A percentile compares a stretch with the other conserved stretches of the same genome.
These are phyloP conservation scores for Pythium pectinolyticum DNA, from an alignment of 352 stramenopile species.

Conservation along the genomic window DNA sequence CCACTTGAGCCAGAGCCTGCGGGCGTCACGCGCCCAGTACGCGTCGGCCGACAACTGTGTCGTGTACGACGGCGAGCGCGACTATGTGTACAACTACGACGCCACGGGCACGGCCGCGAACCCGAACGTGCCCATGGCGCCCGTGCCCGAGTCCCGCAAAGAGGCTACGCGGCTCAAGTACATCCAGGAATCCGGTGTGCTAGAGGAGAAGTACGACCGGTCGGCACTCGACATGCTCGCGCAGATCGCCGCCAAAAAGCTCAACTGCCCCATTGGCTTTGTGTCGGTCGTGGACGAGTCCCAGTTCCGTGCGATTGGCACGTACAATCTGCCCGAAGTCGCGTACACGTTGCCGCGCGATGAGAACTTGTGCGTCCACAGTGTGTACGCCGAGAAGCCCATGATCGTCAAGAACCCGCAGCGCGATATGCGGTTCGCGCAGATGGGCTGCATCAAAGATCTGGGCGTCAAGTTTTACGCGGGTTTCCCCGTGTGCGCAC, in stretches of 20 bases:
- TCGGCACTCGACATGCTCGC: constrained; percentile 50
- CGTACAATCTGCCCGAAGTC: constrained; percentile 40
- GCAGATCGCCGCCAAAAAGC: constrained; percentile 42
- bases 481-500: constrained; percentile 48
- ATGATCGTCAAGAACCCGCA: constrained; percentile 61
- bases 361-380: constrained; percentile 56
- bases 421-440: constrained; percentile 54
- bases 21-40: constrained; percentile 25
- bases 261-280: constrained; percentile 55
- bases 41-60: constrained; percentile 22
- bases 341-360: constrained; percentile 35
- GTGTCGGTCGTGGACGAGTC: constrained; percentile 52
- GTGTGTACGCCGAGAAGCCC: constrained; percentile 57
- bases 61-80: constrained; percentile 36
- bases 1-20: constrained; percentile 34
- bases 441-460: constrained; percentile 43
- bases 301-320: constrained; percentile 42
- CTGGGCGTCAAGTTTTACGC: constrained; percentile 59
- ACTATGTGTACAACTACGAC: constrained; percentile 49
- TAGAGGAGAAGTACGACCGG: constrained; percentile 40
- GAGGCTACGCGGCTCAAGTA: constrained; percentile 39
- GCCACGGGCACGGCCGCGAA: constrained; percentile 33
- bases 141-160: constrained; percentile 34
- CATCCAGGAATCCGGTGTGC: constrained; percentile 45
- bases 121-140: constrained; percentile 43